Percentiles rank a stretch among this genome's conserved stretches.
phyloP scores from a whole-genome alignment of 2,329 filamentous ascomycete genomes.

The Lizonia empirigonia region DNA sequence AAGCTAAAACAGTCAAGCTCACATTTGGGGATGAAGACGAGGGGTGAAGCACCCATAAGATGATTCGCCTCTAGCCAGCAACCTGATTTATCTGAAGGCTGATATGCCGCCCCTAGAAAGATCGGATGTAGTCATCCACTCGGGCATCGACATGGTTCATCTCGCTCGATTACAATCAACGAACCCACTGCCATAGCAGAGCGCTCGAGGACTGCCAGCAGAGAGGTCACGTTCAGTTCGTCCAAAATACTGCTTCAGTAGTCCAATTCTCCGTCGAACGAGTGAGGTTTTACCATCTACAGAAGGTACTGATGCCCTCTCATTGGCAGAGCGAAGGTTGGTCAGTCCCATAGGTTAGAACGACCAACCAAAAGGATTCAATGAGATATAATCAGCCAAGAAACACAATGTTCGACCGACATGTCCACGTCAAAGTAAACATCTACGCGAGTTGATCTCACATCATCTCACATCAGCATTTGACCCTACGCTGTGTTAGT shows the following conservation, averaged over 20 bases:
- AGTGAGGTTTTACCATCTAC: too few relatives aligned
- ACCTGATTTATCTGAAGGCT: background rate
- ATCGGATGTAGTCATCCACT: background rate
- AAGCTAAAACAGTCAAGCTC: conserved; percentile 45
- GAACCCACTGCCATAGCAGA: background rate
- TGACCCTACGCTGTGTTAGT: background rate
- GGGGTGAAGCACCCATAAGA: conserved; percentile 17
- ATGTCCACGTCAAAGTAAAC: background rate
- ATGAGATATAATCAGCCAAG: too few relatives aligned
- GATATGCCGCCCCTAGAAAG: background rate
- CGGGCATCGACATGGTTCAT: background rate
- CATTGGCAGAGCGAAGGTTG: too few relatives aligned
- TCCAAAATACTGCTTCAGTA: too few relatives aligned
- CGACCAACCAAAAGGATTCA: too few relatives aligned
- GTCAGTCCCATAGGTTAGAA: too few relatives aligned
- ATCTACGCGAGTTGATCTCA: background rate
- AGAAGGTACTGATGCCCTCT: too few relatives aligned
- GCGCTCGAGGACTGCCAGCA: too few relatives aligned
- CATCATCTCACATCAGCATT: background rate
- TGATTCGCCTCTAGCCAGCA: background rate
- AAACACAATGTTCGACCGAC: too few relatives aligned
- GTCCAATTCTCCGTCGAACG: too few relatives aligned
- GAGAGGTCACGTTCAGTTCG: too few relatives aligned
- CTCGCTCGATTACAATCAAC: background rate
- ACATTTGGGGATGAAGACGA: conserved; percentile 46